Evolutionary conservation across 768 basidiomycete genomes (phyloP).

Genomic region (Cystoderma amianthinum): DNA sequence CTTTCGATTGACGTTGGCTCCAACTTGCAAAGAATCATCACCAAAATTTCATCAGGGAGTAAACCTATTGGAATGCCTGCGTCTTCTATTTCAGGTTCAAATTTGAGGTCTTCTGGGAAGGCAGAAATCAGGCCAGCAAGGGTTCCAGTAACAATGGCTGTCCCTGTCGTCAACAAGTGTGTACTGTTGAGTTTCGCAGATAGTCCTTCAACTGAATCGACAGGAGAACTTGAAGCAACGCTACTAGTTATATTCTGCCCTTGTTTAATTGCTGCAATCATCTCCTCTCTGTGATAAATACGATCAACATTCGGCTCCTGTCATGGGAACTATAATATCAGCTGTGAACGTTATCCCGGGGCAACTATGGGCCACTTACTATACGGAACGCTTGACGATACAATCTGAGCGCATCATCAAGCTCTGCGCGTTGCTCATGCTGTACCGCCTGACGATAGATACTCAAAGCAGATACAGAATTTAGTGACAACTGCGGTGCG

Average conservation of each 20-base stretch:
- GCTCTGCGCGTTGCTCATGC: slow-evolving; percentile 64
- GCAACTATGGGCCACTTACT: slow-evolving; percentile 17
- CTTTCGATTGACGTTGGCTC: slow-evolving; percentile 68
- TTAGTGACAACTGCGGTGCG: neutral
- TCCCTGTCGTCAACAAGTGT: slow-evolving; percentile 11
- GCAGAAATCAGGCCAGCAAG: slow-evolving; percentile 39
- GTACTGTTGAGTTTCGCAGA: slow-evolving; percentile 17
- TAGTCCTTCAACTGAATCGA: slow-evolving; percentile 16
- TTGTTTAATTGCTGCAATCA: slow-evolving; percentile 26
- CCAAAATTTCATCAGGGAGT: slow-evolving; percentile 74
- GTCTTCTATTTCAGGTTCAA: slow-evolving; percentile 66
- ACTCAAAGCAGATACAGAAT: slow-evolving; percentile 40
- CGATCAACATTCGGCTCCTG: slow-evolving; percentile 69
- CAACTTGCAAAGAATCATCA: slow-evolving; percentile 58
- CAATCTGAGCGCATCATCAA: slow-evolving; percentile 68
- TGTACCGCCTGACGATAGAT: slow-evolving; percentile 67
- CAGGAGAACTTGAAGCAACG: slow-evolving; percentile 1
- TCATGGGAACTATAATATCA: neutral
- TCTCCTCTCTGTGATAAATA: slow-evolving; percentile 56
- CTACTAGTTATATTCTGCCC: slow-evolving; percentile 11
- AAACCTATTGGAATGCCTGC: slow-evolving; percentile 44
- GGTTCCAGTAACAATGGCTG: slow-evolving; percentile 23
- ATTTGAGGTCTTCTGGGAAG: slow-evolving; percentile 45
- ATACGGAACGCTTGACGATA: slow-evolving; percentile 80
- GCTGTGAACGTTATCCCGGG: slow-evolving; percentile 4